Base-by-base conservation (phyloP, 768 basidiomycete genomes). In the Lactarius quietus region DNA sequence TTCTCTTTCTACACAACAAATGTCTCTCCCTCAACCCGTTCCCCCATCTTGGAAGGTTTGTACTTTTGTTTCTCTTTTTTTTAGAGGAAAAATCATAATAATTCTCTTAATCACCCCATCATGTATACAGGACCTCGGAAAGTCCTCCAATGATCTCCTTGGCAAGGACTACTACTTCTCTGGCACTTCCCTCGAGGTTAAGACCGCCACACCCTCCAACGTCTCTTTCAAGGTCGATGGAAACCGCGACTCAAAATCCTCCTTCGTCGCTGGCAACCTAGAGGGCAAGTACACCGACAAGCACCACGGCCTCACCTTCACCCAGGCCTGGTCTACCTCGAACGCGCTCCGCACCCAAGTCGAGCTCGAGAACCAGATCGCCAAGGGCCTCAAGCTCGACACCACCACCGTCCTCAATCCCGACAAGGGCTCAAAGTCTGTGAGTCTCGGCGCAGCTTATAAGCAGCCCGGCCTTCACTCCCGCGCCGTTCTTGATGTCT, bases 361-460 rank as follows among this genome's bases (percentile, higher is more conserved):
- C 70, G 97, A 99, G 83, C 82, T 98, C 75, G 95, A 98, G 79
- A 95, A 98, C 83, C 88, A 94, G 81, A 85, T 98, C 75, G 93
- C 96, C 72, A 90, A 95, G 81, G 97, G 96, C 68, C 86, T 99
- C 81, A 99, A 99, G 83, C 81, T 99, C 74, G 96, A 98, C 76
- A 77, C 98, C 63, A 81, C 81, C 74, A 89, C 93, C 70, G 83
- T 88, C 51, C 84, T 99, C 70, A 81, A 87, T 71, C 94, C 96
- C 54, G 90, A 92, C 74, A 95, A 93, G 78, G 86, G 87, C 73
- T 80, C 81, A 72, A 98, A 95, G 84, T 83, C 86, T 35, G 93
- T 95, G 61, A 78, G 94, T 72, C 76, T 97, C 72, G 89, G 86
- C 73, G 83, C 90, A 68, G 82, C 84, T 77, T 98, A 94, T 88